Conservation (phyloP, 768 basidiomycete genomes). For the Podaxis rugospora region DNA sequence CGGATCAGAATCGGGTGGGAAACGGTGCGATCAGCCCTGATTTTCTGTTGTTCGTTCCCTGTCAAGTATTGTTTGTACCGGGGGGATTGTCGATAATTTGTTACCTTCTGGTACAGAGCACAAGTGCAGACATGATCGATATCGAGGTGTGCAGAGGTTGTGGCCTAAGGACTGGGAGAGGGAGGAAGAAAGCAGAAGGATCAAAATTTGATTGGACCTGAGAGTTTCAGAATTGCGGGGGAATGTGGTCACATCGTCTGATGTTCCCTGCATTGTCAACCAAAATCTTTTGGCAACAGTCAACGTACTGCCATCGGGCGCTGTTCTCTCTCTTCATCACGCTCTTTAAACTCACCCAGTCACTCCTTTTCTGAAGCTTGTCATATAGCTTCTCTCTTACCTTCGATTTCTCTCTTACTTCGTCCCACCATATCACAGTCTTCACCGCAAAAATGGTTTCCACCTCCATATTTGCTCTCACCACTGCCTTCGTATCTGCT, state of each 20-base stretch:
- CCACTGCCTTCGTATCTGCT: conserved; percentile 28
- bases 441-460: conserved; percentile 13
- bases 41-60: too few species aligned
- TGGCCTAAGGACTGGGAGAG: too few species aligned
- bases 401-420: neutral
- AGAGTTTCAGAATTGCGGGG: neutral
- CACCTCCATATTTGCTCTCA: conserved; percentile 30
- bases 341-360: conserved; percentile 14
- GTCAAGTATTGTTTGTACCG: too few species aligned
- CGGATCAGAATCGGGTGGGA: neutral
- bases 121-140: too few species aligned
- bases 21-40: too few species aligned
- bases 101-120: too few species aligned
- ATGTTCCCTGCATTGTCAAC: neutral
- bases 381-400: neutral
- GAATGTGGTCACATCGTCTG: neutral
- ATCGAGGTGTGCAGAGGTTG: too few species aligned
- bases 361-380: conserved; percentile 3
- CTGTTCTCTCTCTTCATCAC: conserved; percentile 2
- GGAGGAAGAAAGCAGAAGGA: neutral
- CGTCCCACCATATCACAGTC: neutral
- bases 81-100: too few species aligned
- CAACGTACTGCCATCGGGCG: neutral
- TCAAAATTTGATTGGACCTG: neutral
- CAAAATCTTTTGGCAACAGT: neutral